Evolutionary conservation across 208 protist genomes (phyloP).

Genomic region (Porcisia hertigi): DNA sequence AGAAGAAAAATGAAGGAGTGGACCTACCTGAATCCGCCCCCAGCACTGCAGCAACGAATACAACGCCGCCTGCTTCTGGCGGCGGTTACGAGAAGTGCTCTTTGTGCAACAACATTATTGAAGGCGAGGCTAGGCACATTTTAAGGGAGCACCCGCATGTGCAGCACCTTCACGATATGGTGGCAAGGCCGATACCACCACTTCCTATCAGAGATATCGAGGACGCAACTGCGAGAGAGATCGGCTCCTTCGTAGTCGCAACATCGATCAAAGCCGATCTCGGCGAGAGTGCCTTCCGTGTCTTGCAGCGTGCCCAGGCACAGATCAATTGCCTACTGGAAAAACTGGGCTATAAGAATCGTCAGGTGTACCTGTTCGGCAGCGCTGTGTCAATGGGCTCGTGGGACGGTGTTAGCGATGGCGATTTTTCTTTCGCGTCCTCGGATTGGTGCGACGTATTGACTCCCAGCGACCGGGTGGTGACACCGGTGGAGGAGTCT

Average conservation of each 20-base stretch:
- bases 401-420: constrained; percentile 81
- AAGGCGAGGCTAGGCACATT: constrained; percentile 12
- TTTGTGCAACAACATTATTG: constrained; percentile 44
- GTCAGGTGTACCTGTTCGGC: constrained; percentile 69
- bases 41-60: background rate
- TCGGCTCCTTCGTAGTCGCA: constrained; percentile 45
- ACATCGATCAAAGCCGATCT: constrained; percentile 40
- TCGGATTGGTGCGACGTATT: constrained; percentile 7
- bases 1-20: background rate
- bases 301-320: constrained; percentile 42
- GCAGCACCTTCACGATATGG: constrained; percentile 7
- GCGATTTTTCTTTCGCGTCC: constrained; percentile 65
- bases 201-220: background rate
- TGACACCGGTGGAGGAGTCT: background rate
- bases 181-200: background rate
- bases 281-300: constrained; percentile 43
- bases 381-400: constrained; percentile 70
- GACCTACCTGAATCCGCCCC: background rate
- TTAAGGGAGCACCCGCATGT: constrained; percentile 38
- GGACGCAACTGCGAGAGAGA: background rate
- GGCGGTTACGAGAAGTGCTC: constrained; percentile 35
- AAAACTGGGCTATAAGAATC: background rate
- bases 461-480: background rate
- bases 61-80: background rate
- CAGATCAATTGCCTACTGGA: constrained; percentile 46